These are phyloP conservation scores for Fusarium sp. DNA, from an alignment of 2,329 filamentous ascomycete genomes.

Conservation along the genomic window DNA sequence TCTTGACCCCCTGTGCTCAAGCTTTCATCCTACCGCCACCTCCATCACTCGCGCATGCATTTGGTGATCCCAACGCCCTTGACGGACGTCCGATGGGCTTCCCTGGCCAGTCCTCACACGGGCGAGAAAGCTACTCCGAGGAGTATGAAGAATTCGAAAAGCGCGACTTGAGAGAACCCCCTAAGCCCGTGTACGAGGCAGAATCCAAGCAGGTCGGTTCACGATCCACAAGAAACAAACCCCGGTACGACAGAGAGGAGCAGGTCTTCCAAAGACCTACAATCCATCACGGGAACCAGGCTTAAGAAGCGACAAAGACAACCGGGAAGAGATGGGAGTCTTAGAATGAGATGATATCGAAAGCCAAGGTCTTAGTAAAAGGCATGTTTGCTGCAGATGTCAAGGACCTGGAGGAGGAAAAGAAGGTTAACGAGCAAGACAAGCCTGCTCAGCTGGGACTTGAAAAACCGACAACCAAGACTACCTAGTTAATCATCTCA, in stretches of 20 bases:
- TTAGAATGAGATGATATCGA: not conserved
- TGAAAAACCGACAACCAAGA: not conserved
- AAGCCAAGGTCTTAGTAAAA: not conserved
- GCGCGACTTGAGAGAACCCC: too few species aligned
- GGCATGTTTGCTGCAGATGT: not conserved
- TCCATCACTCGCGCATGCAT: too few species aligned
- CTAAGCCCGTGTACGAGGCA: too few species aligned
- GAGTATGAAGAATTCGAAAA: too few species aligned
- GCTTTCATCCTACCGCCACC: too few species aligned
- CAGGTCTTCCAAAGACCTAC: not conserved
- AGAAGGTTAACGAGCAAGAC: not conserved
- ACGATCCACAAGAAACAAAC: not conserved
- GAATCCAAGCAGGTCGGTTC: too few species aligned
- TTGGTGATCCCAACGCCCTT: too few species aligned
- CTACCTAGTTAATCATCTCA: constrained; percentile 4
- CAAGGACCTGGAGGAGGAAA: not conserved
- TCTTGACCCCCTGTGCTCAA: too few species aligned
- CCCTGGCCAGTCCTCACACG: too few species aligned
- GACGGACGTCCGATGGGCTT: too few species aligned
- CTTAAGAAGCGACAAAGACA: not conserved
- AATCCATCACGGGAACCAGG: not conserved
- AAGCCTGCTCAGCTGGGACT: not conserved
- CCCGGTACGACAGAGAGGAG: not conserved
- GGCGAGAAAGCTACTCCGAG: too few species aligned
- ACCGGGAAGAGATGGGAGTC: not conserved